phyloP scores from a whole-genome alignment of 2,329 filamentous ascomycete genomes.

The Phyllosticta capitalensis region DNA sequence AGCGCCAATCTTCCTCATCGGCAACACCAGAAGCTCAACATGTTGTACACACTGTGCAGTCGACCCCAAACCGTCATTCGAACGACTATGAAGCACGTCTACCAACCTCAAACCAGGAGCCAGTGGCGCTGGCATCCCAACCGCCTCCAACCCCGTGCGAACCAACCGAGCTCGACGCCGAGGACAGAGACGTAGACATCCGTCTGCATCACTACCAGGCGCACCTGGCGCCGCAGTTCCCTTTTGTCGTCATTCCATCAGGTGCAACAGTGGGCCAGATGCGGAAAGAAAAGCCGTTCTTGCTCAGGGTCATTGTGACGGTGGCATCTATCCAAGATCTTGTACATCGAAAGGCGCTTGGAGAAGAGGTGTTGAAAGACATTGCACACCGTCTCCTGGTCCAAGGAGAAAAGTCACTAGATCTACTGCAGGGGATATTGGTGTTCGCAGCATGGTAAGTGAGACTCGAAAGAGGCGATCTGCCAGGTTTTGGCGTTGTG shows the following conservation, averaged over 20 bases:
- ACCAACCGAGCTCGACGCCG: conserved; percentile 1
- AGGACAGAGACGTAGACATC: neutral
- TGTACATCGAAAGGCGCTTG: neutral
- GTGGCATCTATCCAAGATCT: conserved; percentile 7
- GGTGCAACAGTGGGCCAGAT: neutral
- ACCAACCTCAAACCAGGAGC: neutral
- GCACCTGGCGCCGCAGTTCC: conserved; percentile 7
- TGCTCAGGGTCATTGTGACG: conserved; percentile 4
- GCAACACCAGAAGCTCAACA: conserved; percentile 3
- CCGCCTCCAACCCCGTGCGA: neutral
- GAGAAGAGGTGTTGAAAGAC: conserved; percentile 1
- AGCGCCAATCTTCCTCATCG: conserved; percentile 4
- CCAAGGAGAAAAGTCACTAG: neutral
- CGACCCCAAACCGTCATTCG: neutral
- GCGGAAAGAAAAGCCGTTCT: conserved; percentile 8
- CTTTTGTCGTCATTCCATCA: conserved; percentile 6
- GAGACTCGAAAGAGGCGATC: neutral
- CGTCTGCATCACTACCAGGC: conserved; percentile 8
- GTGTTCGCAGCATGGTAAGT: conserved; percentile 8
- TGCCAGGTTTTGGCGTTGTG: neutral
- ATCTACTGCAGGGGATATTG: conserved; percentile 9
- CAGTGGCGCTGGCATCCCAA: neutral
- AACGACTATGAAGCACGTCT: neutral
- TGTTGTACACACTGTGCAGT: neutral
- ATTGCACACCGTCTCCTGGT: neutral